Conservation (phyloP, 805 yeast species). For the Hanseniaspora valbyensis region DNA sequence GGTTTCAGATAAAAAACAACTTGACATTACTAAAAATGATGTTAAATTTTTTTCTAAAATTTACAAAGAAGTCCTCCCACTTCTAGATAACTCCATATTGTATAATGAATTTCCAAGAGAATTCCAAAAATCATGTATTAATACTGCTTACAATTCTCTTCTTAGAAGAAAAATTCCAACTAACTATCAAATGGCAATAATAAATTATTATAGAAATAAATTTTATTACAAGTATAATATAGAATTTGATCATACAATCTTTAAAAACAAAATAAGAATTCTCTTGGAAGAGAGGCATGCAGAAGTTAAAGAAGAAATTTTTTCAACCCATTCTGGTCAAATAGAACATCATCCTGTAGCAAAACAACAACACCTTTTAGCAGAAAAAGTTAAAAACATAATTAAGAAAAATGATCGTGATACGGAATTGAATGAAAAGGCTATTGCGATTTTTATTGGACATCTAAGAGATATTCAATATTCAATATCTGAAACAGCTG, state of each 20-base stretch:
- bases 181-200: not conserved
- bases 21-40: not conserved
- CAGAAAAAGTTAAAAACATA: not conserved
- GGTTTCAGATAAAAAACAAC: not conserved
- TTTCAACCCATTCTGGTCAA: too few relatives aligned
- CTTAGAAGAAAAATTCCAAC: not conserved
- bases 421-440: not conserved
- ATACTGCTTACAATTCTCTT: not conserved
- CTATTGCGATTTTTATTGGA: not conserved
- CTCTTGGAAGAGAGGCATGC: not conserved
- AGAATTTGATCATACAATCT: not conserved
- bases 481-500: not conserved
- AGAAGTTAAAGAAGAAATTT: not conserved
- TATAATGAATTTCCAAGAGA: not conserved
- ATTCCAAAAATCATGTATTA: not conserved
- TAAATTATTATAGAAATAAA: not conserved
- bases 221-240: not conserved
- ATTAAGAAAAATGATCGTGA: not conserved
- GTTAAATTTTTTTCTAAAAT: not conserved
- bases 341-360: not conserved
- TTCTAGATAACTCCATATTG: not conserved
- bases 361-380: not conserved
- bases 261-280: not conserved
- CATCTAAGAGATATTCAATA: not conserved
- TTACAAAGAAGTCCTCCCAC: not conserved